Conservation (phyloP, 1,284 basidiomycete species). For the Jaminaea rosea region DNA sequence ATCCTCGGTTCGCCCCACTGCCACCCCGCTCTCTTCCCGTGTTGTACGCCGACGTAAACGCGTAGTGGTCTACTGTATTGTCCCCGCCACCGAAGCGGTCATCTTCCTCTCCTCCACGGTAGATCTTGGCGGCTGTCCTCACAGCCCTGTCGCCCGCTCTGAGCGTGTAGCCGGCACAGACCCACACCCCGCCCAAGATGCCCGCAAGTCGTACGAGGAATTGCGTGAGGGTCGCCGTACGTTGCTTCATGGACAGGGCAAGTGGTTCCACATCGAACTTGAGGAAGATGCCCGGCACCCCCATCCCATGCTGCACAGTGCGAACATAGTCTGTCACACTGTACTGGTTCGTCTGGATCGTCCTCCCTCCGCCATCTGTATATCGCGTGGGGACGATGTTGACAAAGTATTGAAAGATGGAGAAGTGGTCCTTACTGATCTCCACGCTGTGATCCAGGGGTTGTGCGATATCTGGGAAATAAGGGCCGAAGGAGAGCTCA, state of each 20-base stretch:
- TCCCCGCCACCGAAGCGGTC: not conserved
- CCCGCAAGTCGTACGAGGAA: slow-evolving; percentile 65
- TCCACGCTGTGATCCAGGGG: slow-evolving; percentile 73
- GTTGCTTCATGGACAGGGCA: slow-evolving; percentile 71
- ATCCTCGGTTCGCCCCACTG: no score
- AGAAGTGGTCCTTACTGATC: slow-evolving; percentile 43
- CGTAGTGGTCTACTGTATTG: not conserved
- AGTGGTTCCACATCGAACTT: slow-evolving; percentile 85
- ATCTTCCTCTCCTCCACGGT: not conserved
- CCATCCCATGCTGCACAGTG: slow-evolving; percentile 63
- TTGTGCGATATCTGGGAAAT: slow-evolving; percentile 90
- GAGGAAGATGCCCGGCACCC: slow-evolving; percentile 58
- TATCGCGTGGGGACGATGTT: slow-evolving; percentile 91
- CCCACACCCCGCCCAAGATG: slow-evolving; percentile 49
- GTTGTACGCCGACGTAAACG: not conserved
- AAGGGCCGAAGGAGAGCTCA: slow-evolving; percentile 92
- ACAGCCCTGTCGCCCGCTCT: slow-evolving; percentile 16
- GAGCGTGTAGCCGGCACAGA: slow-evolving; percentile 35
- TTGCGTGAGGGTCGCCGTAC: slow-evolving; percentile 70
- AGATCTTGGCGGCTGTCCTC: not conserved
- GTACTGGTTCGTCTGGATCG: slow-evolving; percentile 78
- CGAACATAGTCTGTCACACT: slow-evolving; percentile 88
- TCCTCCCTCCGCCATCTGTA: slow-evolving; percentile 58
- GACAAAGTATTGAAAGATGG: slow-evolving; percentile 78
- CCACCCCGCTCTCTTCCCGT: no score